Conservation (phyloP, 805 yeast genomes). For the Komagataella mondaviorum region DNA sequence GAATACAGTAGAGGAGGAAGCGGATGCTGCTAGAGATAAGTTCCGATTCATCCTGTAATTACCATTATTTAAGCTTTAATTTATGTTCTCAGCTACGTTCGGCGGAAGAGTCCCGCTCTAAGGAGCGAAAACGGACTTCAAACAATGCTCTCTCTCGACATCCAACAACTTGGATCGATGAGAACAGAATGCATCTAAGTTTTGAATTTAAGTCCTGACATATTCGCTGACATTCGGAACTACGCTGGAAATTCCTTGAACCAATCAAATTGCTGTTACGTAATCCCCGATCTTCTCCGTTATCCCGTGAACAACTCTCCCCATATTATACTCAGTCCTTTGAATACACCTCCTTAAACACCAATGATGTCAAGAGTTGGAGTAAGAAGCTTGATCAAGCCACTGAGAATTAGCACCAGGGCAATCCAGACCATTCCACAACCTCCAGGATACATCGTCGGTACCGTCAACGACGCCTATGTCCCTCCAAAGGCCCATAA, state of each 20-base stretch:
- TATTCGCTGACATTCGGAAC: background rate
- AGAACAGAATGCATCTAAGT: too few relatives aligned
- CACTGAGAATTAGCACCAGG: background rate
- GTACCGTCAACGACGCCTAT: constrained; percentile 61
- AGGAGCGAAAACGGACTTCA: too few relatives aligned
- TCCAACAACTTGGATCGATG: background rate
- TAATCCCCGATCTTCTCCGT: background rate
- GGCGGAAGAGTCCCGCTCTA: too few relatives aligned
- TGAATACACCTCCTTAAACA: background rate
- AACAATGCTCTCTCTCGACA: background rate
- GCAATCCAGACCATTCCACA: constrained; percentile 16
- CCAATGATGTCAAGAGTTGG: background rate
- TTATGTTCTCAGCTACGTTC: background rate
- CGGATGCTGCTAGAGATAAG: background rate
- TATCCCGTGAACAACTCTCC: background rate
- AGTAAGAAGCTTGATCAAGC: background rate
- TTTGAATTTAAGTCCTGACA: background rate
- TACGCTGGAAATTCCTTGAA: background rate
- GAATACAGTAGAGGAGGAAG: background rate
- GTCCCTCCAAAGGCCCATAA: constrained; percentile 43
- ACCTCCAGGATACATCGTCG: constrained; percentile 64
- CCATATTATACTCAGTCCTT: background rate
- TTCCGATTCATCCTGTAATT: background rate
- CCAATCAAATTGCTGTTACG: background rate
- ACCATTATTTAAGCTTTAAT: background rate